These are phyloP conservation scores for Prunus fruticosa DNA, from an alignment of 306 rosid genomes.

Conservation along the genomic window DNA sequence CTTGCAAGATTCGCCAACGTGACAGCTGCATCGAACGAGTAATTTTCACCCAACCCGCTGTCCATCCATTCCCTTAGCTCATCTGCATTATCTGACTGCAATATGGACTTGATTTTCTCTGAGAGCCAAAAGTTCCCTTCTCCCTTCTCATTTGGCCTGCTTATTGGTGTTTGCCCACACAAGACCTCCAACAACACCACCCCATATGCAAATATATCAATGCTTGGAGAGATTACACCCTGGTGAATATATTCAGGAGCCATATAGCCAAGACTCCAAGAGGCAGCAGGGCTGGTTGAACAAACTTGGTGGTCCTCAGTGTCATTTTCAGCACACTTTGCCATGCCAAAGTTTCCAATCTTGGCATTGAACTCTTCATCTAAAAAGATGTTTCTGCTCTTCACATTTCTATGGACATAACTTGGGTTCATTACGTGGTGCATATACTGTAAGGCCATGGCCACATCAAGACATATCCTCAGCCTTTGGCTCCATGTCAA, in stretches of 20 bases:
- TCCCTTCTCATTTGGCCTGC: constrained; percentile 46
- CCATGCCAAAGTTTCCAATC: constrained; percentile 77
- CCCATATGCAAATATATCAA: constrained; percentile 74
- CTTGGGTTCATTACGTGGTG: constrained; percentile 72
- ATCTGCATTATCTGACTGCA: constrained; percentile 52
- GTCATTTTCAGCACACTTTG: constrained; percentile 50
- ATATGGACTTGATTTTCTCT: constrained; percentile 49
- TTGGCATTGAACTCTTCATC: constrained; percentile 89
- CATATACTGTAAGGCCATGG: constrained; percentile 71
- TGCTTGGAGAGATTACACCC: constrained; percentile 58
- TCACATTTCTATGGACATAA: constrained; percentile 66
- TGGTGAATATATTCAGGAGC: constrained; percentile 76
- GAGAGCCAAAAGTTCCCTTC: constrained; percentile 49
- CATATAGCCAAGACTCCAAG: constrained; percentile 61
- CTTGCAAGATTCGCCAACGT: constrained; percentile 57
- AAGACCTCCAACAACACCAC: constrained; percentile 70
- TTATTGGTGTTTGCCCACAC: constrained; percentile 58
- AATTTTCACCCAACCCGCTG: constrained; percentile 62
- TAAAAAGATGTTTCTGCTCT: constrained; percentile 75
- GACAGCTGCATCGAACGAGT: constrained; percentile 63
- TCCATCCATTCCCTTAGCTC: constrained; percentile 84
- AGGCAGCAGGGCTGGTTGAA: constrained; percentile 42
- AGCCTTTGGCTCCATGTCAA: constrained; percentile 85
- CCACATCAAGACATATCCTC: constrained; percentile 75
- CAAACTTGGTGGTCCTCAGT: constrained; percentile 39